A percentile compares a stretch with the other conserved stretches of the same genome.
These are phyloP conservation scores for Phlebiopsis flavidoalba DNA, from an alignment of 768 basidiomycete species.

Conservation along the genomic window DNA sequence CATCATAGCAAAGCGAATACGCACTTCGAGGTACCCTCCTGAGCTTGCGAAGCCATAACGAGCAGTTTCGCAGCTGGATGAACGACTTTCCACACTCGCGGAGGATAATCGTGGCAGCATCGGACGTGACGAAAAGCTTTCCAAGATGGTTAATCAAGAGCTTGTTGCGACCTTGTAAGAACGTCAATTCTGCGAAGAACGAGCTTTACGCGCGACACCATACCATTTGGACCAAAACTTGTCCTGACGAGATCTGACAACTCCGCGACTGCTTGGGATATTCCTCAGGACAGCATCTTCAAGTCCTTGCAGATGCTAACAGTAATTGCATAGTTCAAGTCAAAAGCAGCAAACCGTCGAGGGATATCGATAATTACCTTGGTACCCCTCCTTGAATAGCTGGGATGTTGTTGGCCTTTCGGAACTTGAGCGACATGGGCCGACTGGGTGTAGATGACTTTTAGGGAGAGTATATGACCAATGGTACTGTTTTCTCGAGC, in stretches of 20 bases:
- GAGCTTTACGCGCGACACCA: constrained; percentile 23
- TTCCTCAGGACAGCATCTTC: constrained; percentile 98
- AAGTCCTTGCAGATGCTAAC: constrained; percentile 76
- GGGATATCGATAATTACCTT: constrained; percentile 47
- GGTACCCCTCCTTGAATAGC: constrained; percentile 97
- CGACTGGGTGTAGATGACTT: background rate
- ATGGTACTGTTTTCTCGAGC: background rate
- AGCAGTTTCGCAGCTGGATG: constrained; percentile 98
- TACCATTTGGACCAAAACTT: constrained; percentile 94
- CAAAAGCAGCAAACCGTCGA: constrained; percentile 4
- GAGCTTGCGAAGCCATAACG: constrained; percentile 98
- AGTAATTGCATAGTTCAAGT: background rate
- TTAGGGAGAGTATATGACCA: background rate
- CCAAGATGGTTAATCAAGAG: constrained; percentile 97
- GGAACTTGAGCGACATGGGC: constrained; percentile 91
- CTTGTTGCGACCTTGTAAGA: constrained; percentile 80
- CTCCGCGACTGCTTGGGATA: constrained; percentile 93
- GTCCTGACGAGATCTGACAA: constrained; percentile 93
- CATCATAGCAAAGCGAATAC: constrained; percentile 19
- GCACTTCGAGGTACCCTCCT: constrained; percentile 90
- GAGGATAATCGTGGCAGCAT: constrained; percentile 98
- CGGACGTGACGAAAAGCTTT: constrained; percentile 93
- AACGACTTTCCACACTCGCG: constrained; percentile 95
- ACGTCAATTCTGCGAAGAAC: background rate
- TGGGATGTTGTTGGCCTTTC: constrained; percentile 83